These are phyloP conservation scores for Phytophthora podocarpi DNA, from an alignment of 352 stramenopile genomes.

Conservation along the genomic window DNA sequence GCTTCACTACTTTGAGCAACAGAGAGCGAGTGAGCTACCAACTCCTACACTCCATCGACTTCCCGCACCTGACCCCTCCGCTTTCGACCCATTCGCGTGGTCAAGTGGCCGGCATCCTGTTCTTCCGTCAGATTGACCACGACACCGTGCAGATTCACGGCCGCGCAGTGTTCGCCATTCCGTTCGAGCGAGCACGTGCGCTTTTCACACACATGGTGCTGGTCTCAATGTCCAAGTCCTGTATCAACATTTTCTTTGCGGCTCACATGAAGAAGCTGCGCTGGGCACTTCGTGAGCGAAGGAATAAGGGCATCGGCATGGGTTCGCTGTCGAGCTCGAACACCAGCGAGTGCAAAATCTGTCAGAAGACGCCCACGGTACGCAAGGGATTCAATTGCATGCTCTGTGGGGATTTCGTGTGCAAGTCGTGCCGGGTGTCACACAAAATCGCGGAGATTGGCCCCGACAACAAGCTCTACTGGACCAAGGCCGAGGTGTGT, in stretches of 20 bases:
- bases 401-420: constrained; percentile 35
- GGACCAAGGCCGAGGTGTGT: constrained; percentile 35
- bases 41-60: constrained; percentile 40
- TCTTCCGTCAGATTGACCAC: constrained; percentile 26
- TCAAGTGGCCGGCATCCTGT: constrained; percentile 27
- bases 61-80: constrained; percentile 26
- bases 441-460: constrained; percentile 38
- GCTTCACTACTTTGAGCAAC: constrained; percentile 25
- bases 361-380: constrained; percentile 30
- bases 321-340: neutral
- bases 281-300: constrained; percentile 31
- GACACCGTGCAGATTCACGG: constrained; percentile 31
- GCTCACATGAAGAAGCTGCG: constrained; percentile 41
- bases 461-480: constrained; percentile 38
- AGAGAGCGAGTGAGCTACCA: constrained; percentile 37
- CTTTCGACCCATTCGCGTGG: constrained; percentile 25
- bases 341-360: constrained; percentile 33
- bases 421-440: constrained; percentile 28
- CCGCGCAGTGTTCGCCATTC: constrained; percentile 25
- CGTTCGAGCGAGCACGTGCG: constrained; percentile 27
- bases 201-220: constrained; percentile 35
- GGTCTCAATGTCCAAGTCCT: constrained; percentile 35
- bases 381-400: constrained; percentile 33
- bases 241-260: constrained; percentile 39
- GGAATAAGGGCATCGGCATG: constrained; percentile 1